Conservation (phyloP, 2,329 filamentous ascomycete genomes). For the Sporothrix protearum region DNA sequence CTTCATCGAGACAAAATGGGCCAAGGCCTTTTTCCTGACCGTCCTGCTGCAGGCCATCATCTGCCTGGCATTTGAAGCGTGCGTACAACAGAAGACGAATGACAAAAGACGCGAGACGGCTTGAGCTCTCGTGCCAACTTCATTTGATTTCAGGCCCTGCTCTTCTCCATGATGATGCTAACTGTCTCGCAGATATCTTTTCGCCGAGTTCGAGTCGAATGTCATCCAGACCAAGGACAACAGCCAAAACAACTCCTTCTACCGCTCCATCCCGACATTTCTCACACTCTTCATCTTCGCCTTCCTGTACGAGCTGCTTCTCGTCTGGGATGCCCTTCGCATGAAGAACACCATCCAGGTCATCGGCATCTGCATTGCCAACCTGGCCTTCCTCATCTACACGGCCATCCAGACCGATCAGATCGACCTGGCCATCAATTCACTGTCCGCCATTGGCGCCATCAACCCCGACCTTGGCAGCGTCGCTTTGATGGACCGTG, state of each 20-base stretch:
- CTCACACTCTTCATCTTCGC: constrained; percentile 96
- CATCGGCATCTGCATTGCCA: constrained; percentile 91
- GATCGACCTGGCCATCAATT: constrained; percentile 68
- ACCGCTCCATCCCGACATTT: constrained; percentile 84
- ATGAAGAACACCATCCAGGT: constrained; percentile 98
- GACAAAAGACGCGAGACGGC: neutral
- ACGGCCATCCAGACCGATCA: constrained; percentile 90
- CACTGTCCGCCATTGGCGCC: constrained; percentile 51
- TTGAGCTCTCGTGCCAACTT: neutral
- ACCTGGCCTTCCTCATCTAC: constrained; percentile 87
- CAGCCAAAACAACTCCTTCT: constrained; percentile 50
- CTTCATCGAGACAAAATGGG: constrained; percentile 80
- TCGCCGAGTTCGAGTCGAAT: constrained; percentile 74
- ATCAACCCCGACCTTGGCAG: constrained; percentile 28
- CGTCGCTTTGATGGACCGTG: constrained; percentile 60
- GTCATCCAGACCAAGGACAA: constrained; percentile 45
- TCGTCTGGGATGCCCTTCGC: constrained; percentile 90
- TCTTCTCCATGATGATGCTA: neutral
- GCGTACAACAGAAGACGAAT: constrained; percentile 40
- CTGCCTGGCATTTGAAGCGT: constrained; percentile 83
- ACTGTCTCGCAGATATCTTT: constrained; percentile 67
- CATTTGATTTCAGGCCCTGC: neutral
- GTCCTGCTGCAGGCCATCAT: constrained; percentile 73
- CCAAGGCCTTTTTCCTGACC: constrained; percentile 75
- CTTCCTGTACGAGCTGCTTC: constrained; percentile 83